A percentile compares a stretch with the other conserved stretches of the same genome.
Conservation (phyloP, 805 yeast species). For the Candida pini region DNA sequence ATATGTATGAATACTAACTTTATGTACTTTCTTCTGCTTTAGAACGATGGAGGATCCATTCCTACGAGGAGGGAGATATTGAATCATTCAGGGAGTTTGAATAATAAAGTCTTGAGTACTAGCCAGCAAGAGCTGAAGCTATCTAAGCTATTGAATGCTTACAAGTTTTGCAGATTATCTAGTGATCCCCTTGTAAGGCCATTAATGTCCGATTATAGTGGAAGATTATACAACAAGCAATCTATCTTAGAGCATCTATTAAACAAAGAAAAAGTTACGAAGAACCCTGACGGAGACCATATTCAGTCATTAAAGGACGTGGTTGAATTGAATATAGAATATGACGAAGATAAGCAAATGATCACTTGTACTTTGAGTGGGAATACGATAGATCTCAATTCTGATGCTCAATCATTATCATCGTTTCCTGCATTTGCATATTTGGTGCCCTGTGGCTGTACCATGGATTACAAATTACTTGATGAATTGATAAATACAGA, state of each 20-base stretch:
- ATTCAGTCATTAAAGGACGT: conserved; percentile 24
- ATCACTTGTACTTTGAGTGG: conserved; percentile 37
- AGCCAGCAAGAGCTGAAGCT: conserved; percentile 9
- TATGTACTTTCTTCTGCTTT: too few species aligned
- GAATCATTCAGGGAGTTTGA: conserved; percentile 16
- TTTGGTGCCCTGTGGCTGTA: conserved; percentile 41
- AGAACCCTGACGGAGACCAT: conserved; percentile 23
- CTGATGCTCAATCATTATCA: conserved; percentile 11
- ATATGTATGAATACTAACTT: too few species aligned
- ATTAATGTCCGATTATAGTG: conserved; percentile 64
- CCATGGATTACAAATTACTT: conserved; percentile 30
- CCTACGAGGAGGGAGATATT: conserved; percentile 51
- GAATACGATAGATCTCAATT: conserved; percentile 30
- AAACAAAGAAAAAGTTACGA: conserved; percentile 15
- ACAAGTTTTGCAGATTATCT: conserved; percentile 45
- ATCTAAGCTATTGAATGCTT: conserved; percentile 26
- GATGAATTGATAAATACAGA: conserved; percentile 14
- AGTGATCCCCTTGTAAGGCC: conserved; percentile 41
- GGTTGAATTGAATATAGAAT: conserved; percentile 28
- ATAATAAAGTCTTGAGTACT: conserved; percentile 5
- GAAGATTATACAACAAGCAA: conserved; percentile 61
- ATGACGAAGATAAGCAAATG: conserved; percentile 7
- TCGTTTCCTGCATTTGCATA: conserved; percentile 31
- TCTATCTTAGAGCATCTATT: conserved; percentile 53
- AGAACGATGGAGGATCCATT: conserved; percentile 73